Evolutionary conservation across 2,329 filamentous ascomycete species (phyloP), one percentile per base, ranked within the genome.

Genomic region (Ceratocystis alfenasii): DNA sequence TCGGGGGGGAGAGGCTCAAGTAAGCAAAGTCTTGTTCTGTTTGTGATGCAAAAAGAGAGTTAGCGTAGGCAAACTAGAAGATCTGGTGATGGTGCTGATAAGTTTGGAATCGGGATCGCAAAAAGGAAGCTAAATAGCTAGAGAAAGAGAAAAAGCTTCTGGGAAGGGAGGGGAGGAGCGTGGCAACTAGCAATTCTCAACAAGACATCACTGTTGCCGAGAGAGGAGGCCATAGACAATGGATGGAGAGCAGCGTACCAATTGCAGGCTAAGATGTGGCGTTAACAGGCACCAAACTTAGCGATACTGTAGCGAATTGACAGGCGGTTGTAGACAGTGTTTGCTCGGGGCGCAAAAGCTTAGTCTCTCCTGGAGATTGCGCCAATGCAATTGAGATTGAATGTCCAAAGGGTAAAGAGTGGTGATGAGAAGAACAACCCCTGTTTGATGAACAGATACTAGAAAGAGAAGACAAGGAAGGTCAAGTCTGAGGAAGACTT

Each of bases 361-460:
- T 30, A 22, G 28, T 65, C 63, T 60, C 63, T 65, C 63, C 63
- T 44, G 63, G 53, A 65, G 63, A 65, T 33, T 65, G 57, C 55
- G 64, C 64, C 64, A 53, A 65, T 65, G 64, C 64, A 53, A 46
- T 65, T 61, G 55, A 65, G 64, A 61, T 46, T 53, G 45, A 62
- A 30, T 44, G 45, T 50, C 5, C 28, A 33, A 28, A 17, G 44
- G 6, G 41, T 30, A 53, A 55, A 63, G 50, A 45, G 53, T 61
- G 30, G 45, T 48, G 57, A 62, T 55, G 62, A 28, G 59, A 61
- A 60, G 22, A 45, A 62, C 53, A 64, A 67, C 55, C 62, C 62
- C 45, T 64, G 65, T 55, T 64, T 67, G 53, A 53, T 64, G 45
- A 62, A 46, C 59, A 64, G 65, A 53, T 57, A 25, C 30, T 28